Evolutionary conservation across 345 rosid species (phyloP), one percentile per base, ranked within the genome.

Genomic region (Aurinia saxatilis): DNA sequence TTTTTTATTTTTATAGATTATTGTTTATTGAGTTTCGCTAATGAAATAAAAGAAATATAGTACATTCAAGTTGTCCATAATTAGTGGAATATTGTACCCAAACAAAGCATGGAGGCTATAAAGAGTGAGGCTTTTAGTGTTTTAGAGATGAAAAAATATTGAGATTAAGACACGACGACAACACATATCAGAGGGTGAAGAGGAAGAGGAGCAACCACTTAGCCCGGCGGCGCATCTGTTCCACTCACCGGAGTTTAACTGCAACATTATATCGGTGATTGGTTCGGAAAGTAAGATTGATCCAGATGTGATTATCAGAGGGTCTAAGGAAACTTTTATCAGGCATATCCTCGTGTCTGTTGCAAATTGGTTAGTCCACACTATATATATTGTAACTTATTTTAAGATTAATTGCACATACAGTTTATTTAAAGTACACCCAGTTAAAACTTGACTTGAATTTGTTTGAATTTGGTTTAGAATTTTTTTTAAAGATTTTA

Each of bases 311-410:
- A 13, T 84, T 51, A 82, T 70, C 35, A 36, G 50, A 8, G 86
- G 88, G 5, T 45, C 75, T 10, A 8, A 59, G 46, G 57, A 78
- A 7, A 80, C 82, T 41, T 51, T 82, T 80, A 54, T 83, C 35
- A 79, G 54, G 18, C 91, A n/a, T n/a, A 84, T 60, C 95, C 91
- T 68, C 95, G 95, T 50, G 81, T 87, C 75, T 80, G 84, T 18
- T 81, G 85, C 73, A 81, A 73, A 41, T 69, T 79, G 75, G 90
- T 82, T 54, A n/a, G n/a, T n/a, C n/a, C n/a, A n/a, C n/a, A n/a
- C n/a, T n/a, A n/a, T n/a, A n/a, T n/a, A n/a, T n/a, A n/a, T n/a
- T n/a, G n/a, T n/a, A n/a, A n/a, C n/a, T n/a, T n/a, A n/a, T n/a
- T n/a, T n/a, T n/a, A n/a, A n/a, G n/a, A n/a, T n/a, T n/a, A n/a